A percentile compares a stretch with the other conserved stretches of the same genome.
Conservation (phyloP, 2,329 filamentous ascomycete species). For the Neofusicoccum kwambonambiense region DNA sequence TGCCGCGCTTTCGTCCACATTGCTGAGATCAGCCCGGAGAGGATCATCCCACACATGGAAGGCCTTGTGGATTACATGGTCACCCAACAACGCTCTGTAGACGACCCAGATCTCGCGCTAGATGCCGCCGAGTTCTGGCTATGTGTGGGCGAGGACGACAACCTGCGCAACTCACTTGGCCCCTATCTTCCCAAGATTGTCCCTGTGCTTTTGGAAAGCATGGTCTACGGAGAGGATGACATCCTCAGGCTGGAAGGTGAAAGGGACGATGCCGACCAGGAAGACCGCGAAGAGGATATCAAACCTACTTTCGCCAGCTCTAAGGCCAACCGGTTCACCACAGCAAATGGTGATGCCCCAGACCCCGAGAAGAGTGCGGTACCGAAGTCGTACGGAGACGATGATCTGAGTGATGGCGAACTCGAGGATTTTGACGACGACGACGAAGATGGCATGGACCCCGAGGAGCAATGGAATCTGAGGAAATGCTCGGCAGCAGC, state of each 20-base stretch:
- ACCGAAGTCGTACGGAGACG: conserved; percentile 55
- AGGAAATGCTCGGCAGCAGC: conserved; percentile 96
- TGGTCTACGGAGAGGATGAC: conserved; percentile 96
- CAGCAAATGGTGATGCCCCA: conserved; percentile 39
- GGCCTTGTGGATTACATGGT: conserved; percentile 93
- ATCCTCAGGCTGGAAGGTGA: conserved; percentile 80
- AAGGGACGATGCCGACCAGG: conserved; percentile 76
- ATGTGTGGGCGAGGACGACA: conserved; percentile 82
- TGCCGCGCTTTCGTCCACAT: conserved; percentile 91
- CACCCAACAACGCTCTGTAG: conserved; percentile 74
- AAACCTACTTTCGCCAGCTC: conserved; percentile 85
- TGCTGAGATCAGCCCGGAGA: conserved; percentile 85
- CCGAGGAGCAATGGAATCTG: conserved; percentile 91
- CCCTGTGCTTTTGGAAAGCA: conserved; percentile 85
- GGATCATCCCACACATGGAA: conserved; percentile 81
- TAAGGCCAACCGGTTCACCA: conserved; percentile 54
- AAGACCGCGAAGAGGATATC: conserved; percentile 87
- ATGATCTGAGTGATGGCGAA: conserved; percentile 84
- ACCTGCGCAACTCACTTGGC: conserved; percentile 71
- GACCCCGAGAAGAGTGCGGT: conserved; percentile 50
- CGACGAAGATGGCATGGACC: conserved; percentile 66
- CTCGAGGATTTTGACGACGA: conserved; percentile 73
- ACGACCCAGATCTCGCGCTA: conserved; percentile 85
- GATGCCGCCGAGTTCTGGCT: conserved; percentile 99
- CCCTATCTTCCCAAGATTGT: conserved; percentile 83